Evolutionary conservation across 306 rosid species (phyloP), one percentile per base, ranked within the genome.

Genomic region (Vigna reflexopilosa): DNA sequence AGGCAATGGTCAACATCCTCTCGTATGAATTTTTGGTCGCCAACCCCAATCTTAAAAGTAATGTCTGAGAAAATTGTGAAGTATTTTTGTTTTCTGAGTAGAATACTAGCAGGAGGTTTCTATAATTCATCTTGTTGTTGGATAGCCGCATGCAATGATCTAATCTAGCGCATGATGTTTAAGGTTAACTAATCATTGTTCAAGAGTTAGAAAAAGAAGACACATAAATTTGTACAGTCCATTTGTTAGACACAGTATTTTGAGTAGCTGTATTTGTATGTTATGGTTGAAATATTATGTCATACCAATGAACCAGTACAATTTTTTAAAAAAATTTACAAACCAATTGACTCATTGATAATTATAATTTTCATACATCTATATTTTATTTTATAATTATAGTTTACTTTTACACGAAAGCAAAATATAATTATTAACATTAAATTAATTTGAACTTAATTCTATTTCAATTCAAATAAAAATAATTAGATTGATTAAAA

Each of bases 21-120:
- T 47, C 48, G 54, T 14, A 1, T 54, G 58, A 32, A 22, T 6
- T 15, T 76, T 26, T 34, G 57, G 13, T 44, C 26, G 16, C 50
- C 52, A 32, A 32, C 61, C 57, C 22, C 40, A n/a, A 24, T 79
- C 10, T 51, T 44, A 7, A 14, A 11, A 61, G 3, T 32, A 42
- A 54, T 75, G 67, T 62, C 77, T 45, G 57, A 14, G 36, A 20
- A 78, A 69, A 61, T 67, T 56, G 54, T 4, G n/a, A 72, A n/a
- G 47, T 63, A 55, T 1, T 72, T 65, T 47, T 20, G 61, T 40
- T 36, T 22, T 70, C 13, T 7, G 55, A 38, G 26, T 15, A 9
- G 26, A 34, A 48, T 44, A 34, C 17, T 55, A 30, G 70, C n/a
- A 56, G 56, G 57, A 16, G 13, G 47, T 42, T 42, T 51, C 57